Evolutionary conservation across 2,329 filamentous ascomycete genomes (phyloP).

Genomic region (Berkeleyomyces basicola): DNA sequence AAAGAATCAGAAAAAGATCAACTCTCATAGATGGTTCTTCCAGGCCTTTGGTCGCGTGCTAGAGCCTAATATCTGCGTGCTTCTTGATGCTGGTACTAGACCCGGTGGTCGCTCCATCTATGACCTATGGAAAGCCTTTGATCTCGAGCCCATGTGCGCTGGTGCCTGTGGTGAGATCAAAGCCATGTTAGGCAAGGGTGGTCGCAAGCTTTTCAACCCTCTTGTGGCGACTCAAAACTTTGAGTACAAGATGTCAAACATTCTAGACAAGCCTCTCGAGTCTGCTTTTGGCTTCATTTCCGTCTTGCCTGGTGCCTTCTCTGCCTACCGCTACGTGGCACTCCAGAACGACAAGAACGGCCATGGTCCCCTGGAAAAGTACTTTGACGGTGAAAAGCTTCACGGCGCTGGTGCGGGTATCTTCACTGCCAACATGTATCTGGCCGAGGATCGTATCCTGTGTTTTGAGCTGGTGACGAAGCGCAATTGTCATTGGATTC

Average conservation of each 20-base stretch:
- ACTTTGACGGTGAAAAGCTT: constrained; percentile 93
- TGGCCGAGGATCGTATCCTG: constrained; percentile 95
- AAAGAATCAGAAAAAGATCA: constrained; percentile 99
- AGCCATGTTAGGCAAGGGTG: constrained; percentile 74
- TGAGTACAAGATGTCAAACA: constrained; percentile 99
- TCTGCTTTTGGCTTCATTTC: constrained; percentile 97
- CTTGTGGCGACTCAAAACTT: constrained; percentile 95
- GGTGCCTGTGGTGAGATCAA: constrained; percentile 98
- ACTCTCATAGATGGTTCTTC: constrained; percentile 98
- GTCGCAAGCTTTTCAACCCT: constrained; percentile 81
- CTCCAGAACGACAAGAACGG: constrained; percentile 94
- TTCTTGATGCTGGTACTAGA: constrained; percentile 90
- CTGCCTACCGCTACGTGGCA: constrained; percentile 89
- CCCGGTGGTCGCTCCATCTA: constrained; percentile 92
- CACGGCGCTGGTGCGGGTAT: constrained; percentile 84
- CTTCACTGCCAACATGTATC: constrained; percentile 98
- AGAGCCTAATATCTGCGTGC: constrained; percentile 89
- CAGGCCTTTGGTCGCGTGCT: constrained; percentile 84
- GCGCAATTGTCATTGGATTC: constrained; percentile 89
- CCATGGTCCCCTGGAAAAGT: constrained; percentile 83
- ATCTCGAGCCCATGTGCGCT: constrained; percentile 91
- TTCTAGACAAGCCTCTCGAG: constrained; percentile 92
- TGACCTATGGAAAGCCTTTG: constrained; percentile 96
- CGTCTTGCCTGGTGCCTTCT: constrained; percentile 91
- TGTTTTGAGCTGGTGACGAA: constrained; percentile 98